These are phyloP conservation scores for Neolecta irregularis DNA, from an alignment of 1,139 yeast species.

Conservation along the genomic window DNA sequence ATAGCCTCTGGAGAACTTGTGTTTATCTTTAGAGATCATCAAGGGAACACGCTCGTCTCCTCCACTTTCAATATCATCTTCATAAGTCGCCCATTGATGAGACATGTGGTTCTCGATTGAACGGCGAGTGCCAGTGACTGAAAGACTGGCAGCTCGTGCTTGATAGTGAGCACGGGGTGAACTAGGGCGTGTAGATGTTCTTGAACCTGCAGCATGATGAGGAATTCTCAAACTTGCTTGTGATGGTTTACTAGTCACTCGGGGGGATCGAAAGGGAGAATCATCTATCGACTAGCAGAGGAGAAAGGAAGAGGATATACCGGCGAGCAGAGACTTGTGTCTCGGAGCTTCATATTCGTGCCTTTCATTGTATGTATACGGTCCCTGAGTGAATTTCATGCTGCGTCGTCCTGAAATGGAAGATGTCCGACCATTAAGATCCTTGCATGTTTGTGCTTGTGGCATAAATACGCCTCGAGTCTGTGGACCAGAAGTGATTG, in stretches of 20 bases:
- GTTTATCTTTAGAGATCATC: slow-evolving; percentile 1
- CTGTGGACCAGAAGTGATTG: slow-evolving; percentile 1
- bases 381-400: slow-evolving; percentile 10
- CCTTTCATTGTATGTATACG: slow-evolving; percentile 2
- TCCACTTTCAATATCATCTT: too few relatives aligned
- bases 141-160: neutral
- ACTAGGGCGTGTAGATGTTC: slow-evolving; percentile 2
- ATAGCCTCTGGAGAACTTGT: neutral
- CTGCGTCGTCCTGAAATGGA: slow-evolving; percentile 12
- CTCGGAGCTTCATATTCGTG: neutral
- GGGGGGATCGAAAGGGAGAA: too few relatives aligned
- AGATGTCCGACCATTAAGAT: slow-evolving; percentile 5
- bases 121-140: slow-evolving; percentile 1
- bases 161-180: slow-evolving; percentile 2
- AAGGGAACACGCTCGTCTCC: slow-evolving; percentile 3
- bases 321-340: neutral
- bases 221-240: too few relatives aligned
- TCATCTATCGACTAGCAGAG: too few relatives aligned
- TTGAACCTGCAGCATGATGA: slow-evolving; percentile 1
- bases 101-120: neutral
- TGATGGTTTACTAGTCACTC: too few relatives aligned
- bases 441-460: too few relatives aligned
- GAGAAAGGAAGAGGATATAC: too few relatives aligned
- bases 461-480: too few relatives aligned
- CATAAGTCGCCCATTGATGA: too few relatives aligned